Evolutionary conservation across 345 rosid genomes (phyloP).

Genomic region (Populus pruinosa): DNA sequence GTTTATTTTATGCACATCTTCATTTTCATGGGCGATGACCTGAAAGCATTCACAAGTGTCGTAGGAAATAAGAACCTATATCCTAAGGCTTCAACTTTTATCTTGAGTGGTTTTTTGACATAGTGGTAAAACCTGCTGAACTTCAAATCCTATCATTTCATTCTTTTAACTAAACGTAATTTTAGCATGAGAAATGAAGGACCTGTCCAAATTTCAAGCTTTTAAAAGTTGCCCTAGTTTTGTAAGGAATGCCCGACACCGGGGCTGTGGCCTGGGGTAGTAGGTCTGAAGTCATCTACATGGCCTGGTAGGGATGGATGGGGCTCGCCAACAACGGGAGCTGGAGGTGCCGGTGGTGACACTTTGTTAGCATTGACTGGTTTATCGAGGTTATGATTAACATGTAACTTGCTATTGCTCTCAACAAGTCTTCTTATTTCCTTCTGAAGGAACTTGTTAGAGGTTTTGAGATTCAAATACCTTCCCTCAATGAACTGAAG

Average conservation of each 20-base stretch:
- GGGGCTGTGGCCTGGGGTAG: slow-evolving; percentile 63
- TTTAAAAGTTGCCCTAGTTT: slow-evolving; percentile 23
- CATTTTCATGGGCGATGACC: not conserved
- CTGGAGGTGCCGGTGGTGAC: slow-evolving; percentile 22
- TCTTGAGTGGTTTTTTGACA: no score
- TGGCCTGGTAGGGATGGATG: slow-evolving; percentile 27
- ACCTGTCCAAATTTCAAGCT: not conserved
- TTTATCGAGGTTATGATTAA: not conserved
- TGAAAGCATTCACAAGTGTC: not conserved
- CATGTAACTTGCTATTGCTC: not conserved
- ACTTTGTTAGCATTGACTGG: not conserved
- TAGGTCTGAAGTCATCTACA: slow-evolving; percentile 54
- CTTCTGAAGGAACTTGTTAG: slow-evolving; percentile 1
- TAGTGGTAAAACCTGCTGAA: no score
- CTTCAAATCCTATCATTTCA: no score
- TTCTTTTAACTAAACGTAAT: no score
- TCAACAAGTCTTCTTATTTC: slow-evolving; percentile 6
- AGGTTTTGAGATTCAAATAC: slow-evolving; percentile 23
- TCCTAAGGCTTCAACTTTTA: no score
- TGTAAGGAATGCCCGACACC: slow-evolving; percentile 52
- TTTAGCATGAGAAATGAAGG: not conserved
- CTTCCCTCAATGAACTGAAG: slow-evolving; percentile 38
- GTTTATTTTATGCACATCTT: no score
- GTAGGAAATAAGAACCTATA: no score
- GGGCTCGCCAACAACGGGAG: not conserved